phyloP scores from a whole-genome alignment of 768 basidiomycete species.

The Cystobasidium ongulense region DNA sequence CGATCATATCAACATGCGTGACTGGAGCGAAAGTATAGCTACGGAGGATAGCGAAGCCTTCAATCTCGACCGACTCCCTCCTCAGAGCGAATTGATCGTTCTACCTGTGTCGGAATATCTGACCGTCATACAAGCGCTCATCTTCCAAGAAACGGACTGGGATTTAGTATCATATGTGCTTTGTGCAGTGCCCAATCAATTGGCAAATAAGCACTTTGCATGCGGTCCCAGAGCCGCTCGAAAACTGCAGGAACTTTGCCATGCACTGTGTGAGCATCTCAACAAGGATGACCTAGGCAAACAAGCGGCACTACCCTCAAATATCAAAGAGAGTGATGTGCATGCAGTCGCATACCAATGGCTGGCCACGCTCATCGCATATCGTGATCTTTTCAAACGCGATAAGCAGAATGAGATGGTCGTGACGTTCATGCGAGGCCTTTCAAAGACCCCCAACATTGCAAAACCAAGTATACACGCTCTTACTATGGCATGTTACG shows the following conservation, averaged over 20 bases:
- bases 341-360: conserved; percentile 81
- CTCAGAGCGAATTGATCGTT: conserved; percentile 31
- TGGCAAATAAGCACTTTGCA: conserved; percentile 91
- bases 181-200: conserved; percentile 79
- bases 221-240: conserved; percentile 74
- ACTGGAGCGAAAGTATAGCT: conserved; percentile 42
- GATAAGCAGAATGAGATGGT: conserved; percentile 47
- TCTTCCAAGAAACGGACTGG: conserved; percentile 75
- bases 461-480: conserved; percentile 87
- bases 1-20: conserved; percentile 41
- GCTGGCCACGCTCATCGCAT: conserved; percentile 77
- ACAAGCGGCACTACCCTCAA: conserved; percentile 47
- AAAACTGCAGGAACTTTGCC: conserved; percentile 58
- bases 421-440: conserved; percentile 47
- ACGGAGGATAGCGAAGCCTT: conserved; percentile 43
- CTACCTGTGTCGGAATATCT: conserved; percentile 72
- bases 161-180: conserved; percentile 85
- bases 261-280: conserved; percentile 61
- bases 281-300: conserved; percentile 55
- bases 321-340: conserved; percentile 64
- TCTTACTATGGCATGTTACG: conserved; percentile 75
- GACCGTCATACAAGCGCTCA: conserved; percentile 54
- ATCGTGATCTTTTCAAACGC: conserved; percentile 65
- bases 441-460: conserved; percentile 45
- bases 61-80: conserved; percentile 26